These are phyloP conservation scores for Rhodomyrtus psidioides DNA, from an alignment of 441 rosid species.

Conservation along the genomic window DNA sequence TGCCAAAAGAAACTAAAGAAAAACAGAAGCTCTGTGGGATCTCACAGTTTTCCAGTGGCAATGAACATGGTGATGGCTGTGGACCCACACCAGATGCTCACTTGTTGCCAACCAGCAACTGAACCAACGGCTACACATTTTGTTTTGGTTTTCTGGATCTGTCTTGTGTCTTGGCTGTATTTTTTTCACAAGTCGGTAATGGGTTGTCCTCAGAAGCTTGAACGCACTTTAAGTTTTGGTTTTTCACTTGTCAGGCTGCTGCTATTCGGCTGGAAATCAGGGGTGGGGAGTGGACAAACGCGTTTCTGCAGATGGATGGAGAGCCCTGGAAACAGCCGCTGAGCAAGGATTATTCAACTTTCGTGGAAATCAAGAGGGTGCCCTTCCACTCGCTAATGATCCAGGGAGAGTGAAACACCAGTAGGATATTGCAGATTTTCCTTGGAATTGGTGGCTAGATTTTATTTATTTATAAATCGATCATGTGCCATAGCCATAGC, in stretches of 20 bases:
- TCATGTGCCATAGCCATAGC: background rate
- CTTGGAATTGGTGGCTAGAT: slow-evolving; percentile 8
- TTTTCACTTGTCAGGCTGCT: slow-evolving; percentile 45
- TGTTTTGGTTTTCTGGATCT: background rate
- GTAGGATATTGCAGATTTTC: background rate
- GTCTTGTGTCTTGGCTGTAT: background rate
- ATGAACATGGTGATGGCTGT: background rate
- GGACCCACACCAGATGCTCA: background rate
- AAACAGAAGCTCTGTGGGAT: background rate
- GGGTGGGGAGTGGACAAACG: slow-evolving; percentile 84
- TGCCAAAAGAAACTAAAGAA: background rate
- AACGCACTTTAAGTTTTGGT: background rate
- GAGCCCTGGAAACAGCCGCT: slow-evolving; percentile 94
- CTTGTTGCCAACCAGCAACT: background rate
- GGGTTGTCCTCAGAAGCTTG: background rate
- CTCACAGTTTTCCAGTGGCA: background rate
- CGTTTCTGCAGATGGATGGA: slow-evolving; percentile 97
- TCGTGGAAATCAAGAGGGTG: slow-evolving; percentile 74
- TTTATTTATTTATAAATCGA: background rate
- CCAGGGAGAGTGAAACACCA: slow-evolving; percentile 36
- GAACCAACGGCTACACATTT: background rate
- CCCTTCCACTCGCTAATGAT: slow-evolving; percentile 70
- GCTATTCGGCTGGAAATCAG: slow-evolving; percentile 78
- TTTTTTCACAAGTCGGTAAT: background rate
- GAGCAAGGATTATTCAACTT: slow-evolving; percentile 59